These are phyloP conservation scores for Sapria himalayana DNA, from an alignment of 345 rosid species.

Conservation along the genomic window DNA sequence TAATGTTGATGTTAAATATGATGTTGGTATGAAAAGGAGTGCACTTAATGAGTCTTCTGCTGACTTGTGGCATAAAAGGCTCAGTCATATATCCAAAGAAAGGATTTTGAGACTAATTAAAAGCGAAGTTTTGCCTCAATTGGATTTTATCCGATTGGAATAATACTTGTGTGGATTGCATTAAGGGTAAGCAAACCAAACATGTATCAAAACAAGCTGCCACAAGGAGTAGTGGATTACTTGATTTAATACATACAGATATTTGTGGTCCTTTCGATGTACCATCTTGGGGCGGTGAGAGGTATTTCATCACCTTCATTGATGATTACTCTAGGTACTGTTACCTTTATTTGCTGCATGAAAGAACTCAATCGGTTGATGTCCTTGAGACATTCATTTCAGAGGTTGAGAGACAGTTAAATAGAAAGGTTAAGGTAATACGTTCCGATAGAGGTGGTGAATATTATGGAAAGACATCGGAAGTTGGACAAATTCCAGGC, in stretches of 20 bases:
- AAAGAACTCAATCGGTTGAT: background rate
- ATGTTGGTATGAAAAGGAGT: background rate
- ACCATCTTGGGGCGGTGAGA: too few relatives aligned
- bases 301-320: background rate
- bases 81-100: background rate
- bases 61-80: background rate
- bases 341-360: background rate
- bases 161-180: too few relatives aligned
- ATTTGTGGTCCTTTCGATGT: too few relatives aligned
- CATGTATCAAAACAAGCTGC: background rate
- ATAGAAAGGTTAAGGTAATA: too few relatives aligned
- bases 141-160: too few relatives aligned
- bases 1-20: background rate
- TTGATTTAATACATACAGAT: too few relatives aligned
- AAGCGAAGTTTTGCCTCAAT: too few relatives aligned
- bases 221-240: background rate
- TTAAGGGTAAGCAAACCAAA: background rate
- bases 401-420: background rate
- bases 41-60: background rate
- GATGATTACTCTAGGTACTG: background rate
- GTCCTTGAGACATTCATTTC: background rate
- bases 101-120: too few relatives aligned
- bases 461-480: too few relatives aligned
- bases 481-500: too few relatives aligned
- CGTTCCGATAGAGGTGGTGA: too few relatives aligned